Evolutionary conservation across 768 basidiomycete species (phyloP).

Genomic region (Boletellus ananiceps): DNA sequence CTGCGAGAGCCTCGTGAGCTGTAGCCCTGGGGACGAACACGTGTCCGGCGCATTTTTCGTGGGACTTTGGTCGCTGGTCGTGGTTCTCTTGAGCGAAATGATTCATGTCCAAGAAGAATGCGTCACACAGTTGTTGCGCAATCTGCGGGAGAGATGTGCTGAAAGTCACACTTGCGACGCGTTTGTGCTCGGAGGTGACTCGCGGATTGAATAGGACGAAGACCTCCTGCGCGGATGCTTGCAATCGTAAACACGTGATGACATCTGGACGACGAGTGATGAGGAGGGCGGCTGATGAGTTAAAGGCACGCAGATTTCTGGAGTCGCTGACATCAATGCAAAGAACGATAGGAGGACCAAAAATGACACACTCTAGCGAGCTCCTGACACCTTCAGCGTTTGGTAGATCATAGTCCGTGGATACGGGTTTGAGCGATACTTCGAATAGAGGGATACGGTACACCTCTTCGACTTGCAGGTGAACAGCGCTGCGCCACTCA

Average conservation of each 20-base stretch:
- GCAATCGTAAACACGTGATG: slow-evolving; percentile 42
- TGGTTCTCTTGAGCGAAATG: slow-evolving; percentile 35
- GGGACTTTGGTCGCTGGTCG: slow-evolving; percentile 52
- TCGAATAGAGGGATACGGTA: slow-evolving; percentile 44
- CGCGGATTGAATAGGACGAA: slow-evolving; percentile 64
- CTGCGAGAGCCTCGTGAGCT: slow-evolving; percentile 9
- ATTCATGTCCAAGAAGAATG: slow-evolving; percentile 41
- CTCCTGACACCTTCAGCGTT: slow-evolving; percentile 29
- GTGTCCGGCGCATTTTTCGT: slow-evolving; percentile 52
- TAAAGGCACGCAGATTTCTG: slow-evolving; percentile 20
- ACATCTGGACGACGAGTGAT: slow-evolving; percentile 62
- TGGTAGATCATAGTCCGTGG: slow-evolving; percentile 35
- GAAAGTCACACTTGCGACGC: slow-evolving; percentile 52
- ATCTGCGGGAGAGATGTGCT: slow-evolving; percentile 39
- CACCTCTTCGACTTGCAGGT: slow-evolving; percentile 51
- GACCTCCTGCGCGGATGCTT: slow-evolving; percentile 25
- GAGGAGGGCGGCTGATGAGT: slow-evolving; percentile 33
- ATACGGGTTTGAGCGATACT: slow-evolving; percentile 32
- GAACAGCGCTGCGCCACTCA: slow-evolving; percentile 40
- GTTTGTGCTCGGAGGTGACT: slow-evolving; percentile 43
- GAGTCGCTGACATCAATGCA: slow-evolving; percentile 4
- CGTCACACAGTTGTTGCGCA: slow-evolving; percentile 37
- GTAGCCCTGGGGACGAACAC: slow-evolving; percentile 40
- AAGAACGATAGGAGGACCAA: not conserved
- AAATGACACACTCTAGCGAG: slow-evolving; percentile 16